Evolutionary conservation across 2,329 filamentous ascomycete species (phyloP).

Genomic region (Alternaria sp.): DNA sequence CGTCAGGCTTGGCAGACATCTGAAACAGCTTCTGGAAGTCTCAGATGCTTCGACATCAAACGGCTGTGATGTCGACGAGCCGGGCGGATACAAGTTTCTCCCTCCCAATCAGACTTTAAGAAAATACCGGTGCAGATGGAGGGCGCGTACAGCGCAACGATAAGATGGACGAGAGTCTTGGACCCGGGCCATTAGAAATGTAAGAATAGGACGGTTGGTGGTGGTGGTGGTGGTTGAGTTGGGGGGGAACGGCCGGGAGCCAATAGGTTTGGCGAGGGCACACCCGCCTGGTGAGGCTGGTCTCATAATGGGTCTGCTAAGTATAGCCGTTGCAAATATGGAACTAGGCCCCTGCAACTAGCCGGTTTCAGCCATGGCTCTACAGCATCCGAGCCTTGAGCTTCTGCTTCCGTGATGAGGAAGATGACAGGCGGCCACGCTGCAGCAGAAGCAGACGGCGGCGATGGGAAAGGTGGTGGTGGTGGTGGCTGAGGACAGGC

Average conservation of each 20-base stretch:
- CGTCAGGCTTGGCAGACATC: slow-evolving; percentile 5
- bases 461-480: slow-evolving; percentile 4
- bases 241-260: slow-evolving; percentile 19
- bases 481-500: slow-evolving; percentile 2
- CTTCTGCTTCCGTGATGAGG: slow-evolving; percentile 7
- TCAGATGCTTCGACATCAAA: slow-evolving; percentile 25
- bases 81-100: background rate
- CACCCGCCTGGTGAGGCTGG: slow-evolving; percentile 37
- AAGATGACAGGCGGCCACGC: slow-evolving; percentile 13
- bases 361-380: slow-evolving; percentile 46
- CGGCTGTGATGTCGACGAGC: slow-evolving; percentile 21
- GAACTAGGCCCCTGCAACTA: slow-evolving; percentile 45
- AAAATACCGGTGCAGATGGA: background rate
- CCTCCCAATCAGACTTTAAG: background rate
- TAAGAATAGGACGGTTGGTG: slow-evolving; percentile 13
- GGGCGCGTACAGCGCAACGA: slow-evolving; percentile 13
- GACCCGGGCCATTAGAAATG: background rate
- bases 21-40: slow-evolving; percentile 42
- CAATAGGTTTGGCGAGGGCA: slow-evolving; percentile 39
- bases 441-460: slow-evolving; percentile 2
- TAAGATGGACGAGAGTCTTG: slow-evolving; percentile 5
- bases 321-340: slow-evolving; percentile 49
- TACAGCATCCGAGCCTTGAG: slow-evolving; percentile 34
- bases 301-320: slow-evolving; percentile 41
- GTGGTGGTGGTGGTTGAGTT: slow-evolving; percentile 10